Base-by-base conservation (phyloP, 768 basidiomycete species). In the Pilatotrama ljubarskyi region DNA sequence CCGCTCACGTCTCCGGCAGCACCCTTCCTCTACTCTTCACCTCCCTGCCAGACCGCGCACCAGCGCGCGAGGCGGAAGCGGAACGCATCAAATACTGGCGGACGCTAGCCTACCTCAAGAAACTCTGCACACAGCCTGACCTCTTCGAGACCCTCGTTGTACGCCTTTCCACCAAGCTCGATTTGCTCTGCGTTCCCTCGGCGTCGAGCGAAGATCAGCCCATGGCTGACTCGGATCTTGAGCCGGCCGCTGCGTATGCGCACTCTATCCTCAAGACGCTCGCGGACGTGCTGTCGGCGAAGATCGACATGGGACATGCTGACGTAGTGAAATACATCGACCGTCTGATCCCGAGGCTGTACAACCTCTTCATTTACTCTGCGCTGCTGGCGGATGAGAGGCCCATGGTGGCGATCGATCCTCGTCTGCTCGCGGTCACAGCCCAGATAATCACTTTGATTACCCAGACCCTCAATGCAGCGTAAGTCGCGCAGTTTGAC, bases 111-210 rank as follows among this genome's bases (percentile, higher is more conserved):
- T 82, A 86, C 14, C 80, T 98, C 44, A 82, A 84, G 52, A 81
- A 78, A 14, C 80, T 99, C 13, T 97, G 92, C 70, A 68, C 83
- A 9, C 85, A 87, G 40, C 80, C 87, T 0, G 78, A 83, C 14
- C 80, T 98, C n/a, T 98, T 96, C 72, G 92, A 93, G 68, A 86
- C 80, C 5, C 80, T 98, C 25, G 84, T 93, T 52, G 80, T 93
- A 47, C 85, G 91, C 17, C 76, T 97, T 22, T 82, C 79, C 2
- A 83, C 88, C 3, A 92, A 93, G 72, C 77, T 98, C 29, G 89
- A 92, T 49, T 67, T 88, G 0, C 72, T 90, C n/a, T 86, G 85
- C 63, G 70, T 80, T 44, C 64, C 75, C 5, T 59, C 68, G 1
- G 68, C 77, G 5, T 59, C 72, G 11, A 20, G 55, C 14, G 62